Evolutionary conservation across 768 basidiomycete species (phyloP), one percentile per base, ranked within the genome.

Genomic region (Trametes maxima): DNA sequence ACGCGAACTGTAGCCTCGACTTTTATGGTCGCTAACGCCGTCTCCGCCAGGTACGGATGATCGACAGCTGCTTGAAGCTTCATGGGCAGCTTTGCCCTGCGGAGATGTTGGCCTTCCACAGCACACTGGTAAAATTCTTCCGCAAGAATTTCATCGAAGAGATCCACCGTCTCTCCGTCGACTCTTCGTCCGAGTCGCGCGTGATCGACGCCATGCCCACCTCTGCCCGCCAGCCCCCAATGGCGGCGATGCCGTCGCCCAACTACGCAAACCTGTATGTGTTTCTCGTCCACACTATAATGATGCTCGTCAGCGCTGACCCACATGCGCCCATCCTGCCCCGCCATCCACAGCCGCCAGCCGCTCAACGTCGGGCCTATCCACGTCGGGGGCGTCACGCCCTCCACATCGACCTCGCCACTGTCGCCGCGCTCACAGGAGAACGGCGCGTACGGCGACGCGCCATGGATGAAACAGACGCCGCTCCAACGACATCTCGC

Each of bases 31-130:
- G 11, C 25, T 42, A 33, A 59, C 44, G 35, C n/a, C 45, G 25
- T 45, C 28, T 59, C 10, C 24, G 21, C 12, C 66, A 94, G 86
- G 86, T 90, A 36, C 85, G 87, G 46, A 84, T 89, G 50, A 90
- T 98, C 50, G 90, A 94, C 63, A 85, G 83, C 54, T 95, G 93
- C 70, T 80, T 98, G 54, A 85, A 84, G 66, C 80, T 98, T 5
- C 95, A 98, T 70, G 87, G 86, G 2, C 81, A 85, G 46, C 76
- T 96, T 33, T 95, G 94, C 70, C 85, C 92, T 0, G 82, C 85
- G 13, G 94, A 95, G 72, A 96, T 97, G 82, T 76, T 89, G n/a
- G 83, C 87, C 5, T 98, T 98, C 82, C 95, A 98, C 70, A 87
- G 89, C 60, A 94, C 93, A 0, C 79, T 98, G 46, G 88, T 92